Evolutionary conservation across 2,329 filamentous ascomycete species (phyloP), one percentile per base, ranked within the genome.

Genomic region (Neoarthrinium moseri): DNA sequence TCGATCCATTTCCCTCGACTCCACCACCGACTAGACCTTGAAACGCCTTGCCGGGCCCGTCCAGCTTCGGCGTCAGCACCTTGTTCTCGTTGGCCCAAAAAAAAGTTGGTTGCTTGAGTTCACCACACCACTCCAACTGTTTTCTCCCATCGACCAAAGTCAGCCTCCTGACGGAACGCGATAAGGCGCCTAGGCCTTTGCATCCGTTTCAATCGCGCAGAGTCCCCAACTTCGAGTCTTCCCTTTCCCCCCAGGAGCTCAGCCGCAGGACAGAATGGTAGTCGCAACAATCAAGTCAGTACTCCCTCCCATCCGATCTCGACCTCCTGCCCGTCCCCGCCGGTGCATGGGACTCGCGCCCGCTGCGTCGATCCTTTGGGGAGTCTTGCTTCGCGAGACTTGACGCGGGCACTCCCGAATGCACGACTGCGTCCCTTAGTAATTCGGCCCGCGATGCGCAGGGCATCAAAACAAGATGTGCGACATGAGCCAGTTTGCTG

Each of bases 261-360:
- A 57, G 57, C 56, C 60, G 58, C 64, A 59, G 58, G 61, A 68
- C 61, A 67, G 78, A 66, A 78, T 81, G 73, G 78, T 81, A 61
- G 78, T 81, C 68, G 78, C 78, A 73, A 83, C 79, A 59, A 83
- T 83, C 70, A 83, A 83, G 79, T 83, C 70, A 64, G 79, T 72
- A 50, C 37, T 26, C n/a, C 53, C 51, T 52, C 42, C 48, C 53
- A 51, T 65, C 52, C 46, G 38, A 48, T 43, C 51, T 51, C 51
- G 51, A 38, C 46, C 50, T 46, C 41, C 41, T 24, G 46, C 35
- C 45, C 45, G 43, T 51, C 48, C 38, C 36, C 43, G 47, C 51
- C 46, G 30, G 43, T 44, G 34, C 49, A 50, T 43, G 27, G 27
- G 26, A 21, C 15, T 34, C 15, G 15, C 30, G n/a, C 12, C 40